Conservation (phyloP, 495 filamentous ascomycete genomes). For the Aspergillus conjunctus region DNA sequence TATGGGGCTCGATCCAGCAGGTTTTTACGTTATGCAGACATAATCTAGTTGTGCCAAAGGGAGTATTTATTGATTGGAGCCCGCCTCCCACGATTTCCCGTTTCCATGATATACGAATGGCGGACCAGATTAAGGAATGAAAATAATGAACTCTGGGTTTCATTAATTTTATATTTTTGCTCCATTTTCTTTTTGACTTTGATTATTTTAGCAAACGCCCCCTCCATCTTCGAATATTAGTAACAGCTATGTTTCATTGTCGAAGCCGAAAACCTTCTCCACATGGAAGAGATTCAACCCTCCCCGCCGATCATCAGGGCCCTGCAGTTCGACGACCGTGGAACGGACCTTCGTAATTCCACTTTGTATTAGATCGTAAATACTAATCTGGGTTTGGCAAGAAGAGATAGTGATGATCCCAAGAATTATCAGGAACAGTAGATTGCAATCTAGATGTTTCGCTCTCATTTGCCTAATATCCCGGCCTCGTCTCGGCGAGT, state of each 20-base stretch:
- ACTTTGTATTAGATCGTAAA: background rate
- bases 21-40: conserved; percentile 10
- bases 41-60: conserved; percentile 15
- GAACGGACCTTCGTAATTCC: conserved; percentile 9
- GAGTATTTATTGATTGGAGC: conserved; percentile 24
- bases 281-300: conserved; percentile 20
- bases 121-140: background rate
- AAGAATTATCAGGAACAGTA: no score
- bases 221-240: background rate
- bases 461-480: conserved; percentile 17
- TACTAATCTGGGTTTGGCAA: background rate
- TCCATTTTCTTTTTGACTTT: background rate
- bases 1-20: conserved; percentile 6
- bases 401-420: background rate
- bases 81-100: background rate
- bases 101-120: conserved; percentile 1
- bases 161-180: background rate
- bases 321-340: conserved; percentile 21
- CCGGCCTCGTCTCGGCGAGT: background rate
- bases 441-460: conserved; percentile 14
- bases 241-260: conserved; percentile 22
- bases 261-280: conserved; percentile 16
- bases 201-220: background rate
- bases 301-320: conserved; percentile 23
- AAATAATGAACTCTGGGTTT: no score